Conservation (phyloP, 306 rosid species). For the Ochetophila trinervis region DNA sequence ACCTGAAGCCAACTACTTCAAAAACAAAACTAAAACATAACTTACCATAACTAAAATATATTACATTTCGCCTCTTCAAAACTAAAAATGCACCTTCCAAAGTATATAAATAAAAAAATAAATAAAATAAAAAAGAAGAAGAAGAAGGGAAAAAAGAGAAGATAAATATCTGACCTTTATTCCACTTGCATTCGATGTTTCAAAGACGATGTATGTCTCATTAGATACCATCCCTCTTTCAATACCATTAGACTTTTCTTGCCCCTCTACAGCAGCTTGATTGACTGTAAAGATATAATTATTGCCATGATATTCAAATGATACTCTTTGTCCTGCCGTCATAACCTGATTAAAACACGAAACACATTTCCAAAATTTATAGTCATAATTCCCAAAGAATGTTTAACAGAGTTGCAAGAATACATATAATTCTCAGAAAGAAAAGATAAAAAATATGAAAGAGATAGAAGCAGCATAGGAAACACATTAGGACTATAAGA, state of each 20-base stretch:
- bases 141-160: too few relatives aligned
- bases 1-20: too few relatives aligned
- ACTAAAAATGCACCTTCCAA: too few relatives aligned
- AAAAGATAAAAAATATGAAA: background rate
- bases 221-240: constrained; percentile 86
- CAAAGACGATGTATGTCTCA: constrained; percentile 84
- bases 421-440: background rate
- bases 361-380: constrained; percentile 7
- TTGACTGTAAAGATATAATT: constrained; percentile 78
- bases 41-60: too few relatives aligned
- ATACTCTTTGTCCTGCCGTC: constrained; percentile 87
- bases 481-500: background rate
- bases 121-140: too few relatives aligned
- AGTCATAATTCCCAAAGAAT: constrained; percentile 3
- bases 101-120: too few relatives aligned
- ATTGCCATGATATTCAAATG: constrained; percentile 77
- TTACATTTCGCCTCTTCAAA: too few relatives aligned
- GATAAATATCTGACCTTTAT: constrained; percentile 56
- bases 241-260: constrained; percentile 47
- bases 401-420: background rate
- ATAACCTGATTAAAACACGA: constrained; percentile 54
- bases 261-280: constrained; percentile 65
- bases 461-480: background rate
- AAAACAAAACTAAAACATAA: too few relatives aligned
- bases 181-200: constrained; percentile 77